Base-by-base conservation (phyloP, 352 stramenopile genomes). In the Aphanomyces astaci region DNA sequence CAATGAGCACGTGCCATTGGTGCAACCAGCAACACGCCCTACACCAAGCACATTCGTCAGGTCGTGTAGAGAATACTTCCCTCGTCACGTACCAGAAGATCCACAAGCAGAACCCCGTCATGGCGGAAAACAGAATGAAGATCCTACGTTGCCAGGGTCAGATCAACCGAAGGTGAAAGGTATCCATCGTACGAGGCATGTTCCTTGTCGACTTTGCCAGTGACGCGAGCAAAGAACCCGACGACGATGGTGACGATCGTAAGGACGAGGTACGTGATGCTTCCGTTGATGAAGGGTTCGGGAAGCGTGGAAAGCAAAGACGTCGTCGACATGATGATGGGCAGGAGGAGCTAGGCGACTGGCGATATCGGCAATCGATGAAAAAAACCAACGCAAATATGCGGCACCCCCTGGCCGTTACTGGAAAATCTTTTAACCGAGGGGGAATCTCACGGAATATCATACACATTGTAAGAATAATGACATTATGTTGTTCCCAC, bases 1-100 rank as follows among this genome's bases (percentile, higher is more conserved):
- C 84, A 45, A 95, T 78, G 51, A 95, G 75, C 60, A 93, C 88
- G 78, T 95, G 86, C 86, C 86, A 95, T 78, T 95, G 86, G 75
- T 95, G 86, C 66, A 95, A 66, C 86, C 86, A 95, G 81, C 82
- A 92, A 71, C 86, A 95, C n/a, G 84, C 86, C 84, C 84, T 92
- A 43, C 45, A 63, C 43, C 10, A 56, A 46, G 66, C 31, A 53
- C 3, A 54, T 1, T 36, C 46, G 32, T 11, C 19, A 56, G n/a
- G 25, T 19, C n/a, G 4, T 24, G 17, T 63, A 64, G 51, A 39
- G 51, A n/a, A n/a, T n/a, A n/a, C n/a, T n/a, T n/a, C 46, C 28
- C 56, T 31, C 9, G 15, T 59, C 49, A 66, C 75, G 75, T 72
- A 90, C 86, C 86, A 95, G 74, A 95, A 93, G 75, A 95, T 86